These are phyloP conservation scores for Dipodascus geniculatus DNA, from an alignment of 805 yeast genomes.

Conservation along the genomic window DNA sequence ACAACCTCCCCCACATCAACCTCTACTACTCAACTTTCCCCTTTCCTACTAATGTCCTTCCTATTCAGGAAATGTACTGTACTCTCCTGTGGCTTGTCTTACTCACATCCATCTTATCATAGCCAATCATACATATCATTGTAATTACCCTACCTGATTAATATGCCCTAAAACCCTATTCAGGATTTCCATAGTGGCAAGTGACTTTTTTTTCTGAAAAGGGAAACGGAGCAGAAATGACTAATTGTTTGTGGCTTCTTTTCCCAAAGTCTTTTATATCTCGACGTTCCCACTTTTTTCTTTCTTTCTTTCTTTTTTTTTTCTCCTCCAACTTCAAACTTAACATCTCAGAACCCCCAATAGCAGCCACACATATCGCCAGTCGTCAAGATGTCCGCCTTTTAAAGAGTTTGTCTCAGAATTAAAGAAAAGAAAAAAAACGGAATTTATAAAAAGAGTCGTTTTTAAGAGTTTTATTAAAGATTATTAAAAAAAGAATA, in stretches of 20 bases:
- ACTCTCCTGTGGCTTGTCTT: too few relatives aligned
- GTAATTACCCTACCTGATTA: not conserved
- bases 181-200: not conserved
- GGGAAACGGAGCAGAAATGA: not conserved
- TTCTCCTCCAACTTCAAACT: not conserved
- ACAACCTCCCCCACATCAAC: too few relatives aligned
- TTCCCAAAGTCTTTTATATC: not conserved
- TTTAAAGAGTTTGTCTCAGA: constrained; percentile 7
- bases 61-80: too few relatives aligned
- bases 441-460: constrained; percentile 5
- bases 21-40: too few relatives aligned
- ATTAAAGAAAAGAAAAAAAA: constrained; percentile 5
- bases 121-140: not conserved
- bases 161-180: not conserved
- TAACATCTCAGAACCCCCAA: not conserved
- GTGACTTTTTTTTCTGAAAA: not conserved
- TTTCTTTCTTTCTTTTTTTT: constrained; percentile 5
- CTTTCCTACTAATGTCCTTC: too few relatives aligned
- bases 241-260: not conserved
- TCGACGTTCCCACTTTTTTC: not conserved
- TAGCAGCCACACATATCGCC: not conserved
- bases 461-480: constrained; percentile 6
- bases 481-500: constrained; percentile 7
- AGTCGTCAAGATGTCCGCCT: constrained; percentile 9
- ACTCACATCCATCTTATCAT: too few relatives aligned